Conservation (phyloP, 257 asterid genomes). For the Buddleja alternifolia region DNA sequence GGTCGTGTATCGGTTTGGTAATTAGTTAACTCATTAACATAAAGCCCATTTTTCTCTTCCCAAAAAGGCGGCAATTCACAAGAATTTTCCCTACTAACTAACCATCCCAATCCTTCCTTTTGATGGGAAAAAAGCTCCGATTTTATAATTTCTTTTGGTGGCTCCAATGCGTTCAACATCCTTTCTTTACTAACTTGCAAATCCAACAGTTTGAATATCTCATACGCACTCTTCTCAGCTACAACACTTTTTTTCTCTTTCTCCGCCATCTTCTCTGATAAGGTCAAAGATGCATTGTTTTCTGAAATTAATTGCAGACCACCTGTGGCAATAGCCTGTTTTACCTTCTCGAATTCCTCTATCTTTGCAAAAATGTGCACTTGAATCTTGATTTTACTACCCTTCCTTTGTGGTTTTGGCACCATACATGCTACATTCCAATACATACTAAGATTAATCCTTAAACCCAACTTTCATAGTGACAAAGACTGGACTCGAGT, state of each 20-base stretch:
- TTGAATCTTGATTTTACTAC: slow-evolving; percentile 39
- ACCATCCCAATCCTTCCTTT: slow-evolving; percentile 65
- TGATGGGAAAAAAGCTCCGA: slow-evolving; percentile 62
- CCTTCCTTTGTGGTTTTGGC: slow-evolving; percentile 44
- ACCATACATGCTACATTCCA: slow-evolving; percentile 47
- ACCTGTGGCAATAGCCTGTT: slow-evolving; percentile 39
- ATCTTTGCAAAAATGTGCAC: slow-evolving; percentile 54
- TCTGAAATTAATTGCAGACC: slow-evolving; percentile 48
- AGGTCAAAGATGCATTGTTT: slow-evolving; percentile 34
- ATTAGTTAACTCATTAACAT: slow-evolving; percentile 51
- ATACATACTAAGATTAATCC: neutral
- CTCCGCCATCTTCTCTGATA: slow-evolving; percentile 45
- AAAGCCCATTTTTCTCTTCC: slow-evolving; percentile 49
- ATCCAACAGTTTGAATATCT: slow-evolving; percentile 53
- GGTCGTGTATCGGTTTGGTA: slow-evolving; percentile 43
- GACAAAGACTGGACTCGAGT: no score
- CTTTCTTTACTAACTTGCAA: slow-evolving; percentile 41
- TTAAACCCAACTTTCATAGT: neutral
- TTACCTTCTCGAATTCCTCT: slow-evolving; percentile 45
- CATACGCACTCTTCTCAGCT: slow-evolving; percentile 48
- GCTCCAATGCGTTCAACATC: slow-evolving; percentile 46
- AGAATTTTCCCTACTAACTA: slow-evolving; percentile 56
- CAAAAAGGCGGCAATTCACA: slow-evolving; percentile 63
- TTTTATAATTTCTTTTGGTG: slow-evolving; percentile 47
- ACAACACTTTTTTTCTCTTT: slow-evolving; percentile 27